A percentile compares a stretch with the other conserved stretches of the same genome.
Evolutionary conservation across 2,329 filamentous ascomycete genomes (phyloP).

Genomic region (Hyphodiscus sp.): DNA sequence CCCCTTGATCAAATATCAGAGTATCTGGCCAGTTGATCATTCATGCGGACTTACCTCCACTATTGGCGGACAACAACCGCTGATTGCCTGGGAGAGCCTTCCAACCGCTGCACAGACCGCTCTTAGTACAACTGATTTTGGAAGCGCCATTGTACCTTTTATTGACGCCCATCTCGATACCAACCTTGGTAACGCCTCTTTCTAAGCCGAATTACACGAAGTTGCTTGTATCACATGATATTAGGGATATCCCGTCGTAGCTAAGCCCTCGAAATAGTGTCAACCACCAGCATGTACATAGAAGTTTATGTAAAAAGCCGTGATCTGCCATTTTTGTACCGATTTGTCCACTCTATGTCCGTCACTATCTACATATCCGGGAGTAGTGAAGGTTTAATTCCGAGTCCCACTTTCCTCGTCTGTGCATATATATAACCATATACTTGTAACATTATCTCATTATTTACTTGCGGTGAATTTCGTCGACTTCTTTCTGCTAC

Average conservation of each 20-base stretch:
- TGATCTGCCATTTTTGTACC: too few species aligned
- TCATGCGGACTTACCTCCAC: conserved; percentile 32
- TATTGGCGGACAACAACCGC: conserved; percentile 33
- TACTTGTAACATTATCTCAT: too few species aligned
- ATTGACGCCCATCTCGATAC: conserved; percentile 29
- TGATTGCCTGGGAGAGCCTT: conserved; percentile 40
- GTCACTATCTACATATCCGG: too few species aligned
- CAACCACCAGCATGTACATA: too few species aligned
- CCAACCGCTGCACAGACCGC: conserved; percentile 31
- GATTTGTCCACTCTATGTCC: too few species aligned
- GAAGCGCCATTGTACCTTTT: conserved; percentile 37
- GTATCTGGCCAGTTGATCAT: conserved; percentile 41
- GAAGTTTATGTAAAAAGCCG: too few species aligned
- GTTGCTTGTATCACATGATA: background rate
- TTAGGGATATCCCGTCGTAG: background rate
- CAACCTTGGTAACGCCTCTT: conserved; percentile 36
- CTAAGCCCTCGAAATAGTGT: too few species aligned
- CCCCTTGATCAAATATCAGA: conserved; percentile 43
- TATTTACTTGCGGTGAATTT: too few species aligned
- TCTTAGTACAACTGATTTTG: conserved; percentile 35
- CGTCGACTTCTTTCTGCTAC: too few species aligned
- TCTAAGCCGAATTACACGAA: conserved; percentile 17
- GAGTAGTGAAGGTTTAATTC: too few species aligned
- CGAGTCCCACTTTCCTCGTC: too few species aligned
- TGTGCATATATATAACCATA: background rate